Conservation (phyloP, 176 grass and related monocot genomes). For the Zizania latifolia region DNA sequence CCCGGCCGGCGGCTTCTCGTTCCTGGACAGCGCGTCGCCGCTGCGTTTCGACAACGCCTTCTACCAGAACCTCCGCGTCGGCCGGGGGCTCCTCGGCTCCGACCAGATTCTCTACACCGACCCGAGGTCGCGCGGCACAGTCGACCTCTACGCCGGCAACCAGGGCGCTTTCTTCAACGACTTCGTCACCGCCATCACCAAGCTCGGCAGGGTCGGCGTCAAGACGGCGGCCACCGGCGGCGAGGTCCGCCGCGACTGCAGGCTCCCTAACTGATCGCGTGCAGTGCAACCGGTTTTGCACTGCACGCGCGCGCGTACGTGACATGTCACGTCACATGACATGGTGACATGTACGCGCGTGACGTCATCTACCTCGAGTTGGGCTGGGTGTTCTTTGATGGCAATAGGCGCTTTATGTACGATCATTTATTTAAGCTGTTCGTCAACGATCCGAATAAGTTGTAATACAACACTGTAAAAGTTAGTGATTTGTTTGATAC, state of each 20-base stretch:
- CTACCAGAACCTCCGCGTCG: slow-evolving; percentile 45
- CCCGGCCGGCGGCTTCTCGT: slow-evolving; percentile 25
- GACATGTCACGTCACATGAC: too few relatives aligned
- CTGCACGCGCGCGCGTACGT: neutral
- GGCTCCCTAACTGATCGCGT: slow-evolving; percentile 31
- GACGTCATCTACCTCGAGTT: neutral
- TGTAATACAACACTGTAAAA: neutral
- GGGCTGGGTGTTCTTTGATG: neutral
- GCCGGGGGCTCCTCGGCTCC: slow-evolving; percentile 45
- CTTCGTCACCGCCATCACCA: slow-evolving; percentile 36
- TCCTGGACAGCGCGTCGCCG: slow-evolving; percentile 46
- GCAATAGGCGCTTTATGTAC: neutral
- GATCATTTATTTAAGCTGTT: neutral
- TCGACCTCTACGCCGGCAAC: slow-evolving; percentile 44
- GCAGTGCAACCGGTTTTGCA: too few relatives aligned
- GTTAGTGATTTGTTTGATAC: neutral
- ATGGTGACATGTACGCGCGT: neutral
- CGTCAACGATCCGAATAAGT: neutral
- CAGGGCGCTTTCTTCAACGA: slow-evolving; percentile 40
- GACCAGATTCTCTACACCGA: slow-evolving; percentile 61
- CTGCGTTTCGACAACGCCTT: slow-evolving; percentile 53
- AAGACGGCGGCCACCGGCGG: slow-evolving; percentile 35
- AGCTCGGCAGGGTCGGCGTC: slow-evolving; percentile 50
- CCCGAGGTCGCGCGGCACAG: slow-evolving; percentile 36
- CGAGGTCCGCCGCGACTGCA: slow-evolving; percentile 52